Conservation (phyloP, 495 filamentous ascomycete genomes). For the Penicillium flavigenum region DNA sequence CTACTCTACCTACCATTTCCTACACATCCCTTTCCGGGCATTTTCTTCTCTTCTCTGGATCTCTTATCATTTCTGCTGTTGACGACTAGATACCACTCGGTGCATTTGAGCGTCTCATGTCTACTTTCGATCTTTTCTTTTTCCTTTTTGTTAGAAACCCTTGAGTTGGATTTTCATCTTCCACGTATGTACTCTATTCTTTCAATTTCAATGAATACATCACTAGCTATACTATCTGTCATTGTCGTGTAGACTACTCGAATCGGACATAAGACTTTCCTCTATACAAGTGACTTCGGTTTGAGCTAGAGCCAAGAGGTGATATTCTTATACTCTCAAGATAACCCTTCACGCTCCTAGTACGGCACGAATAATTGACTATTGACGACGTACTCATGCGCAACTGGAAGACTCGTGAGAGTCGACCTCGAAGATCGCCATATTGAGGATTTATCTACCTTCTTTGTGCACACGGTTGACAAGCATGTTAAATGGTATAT, state of each 20-base stretch:
- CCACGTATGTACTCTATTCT: slow-evolving; percentile 3
- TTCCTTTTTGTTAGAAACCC: background rate
- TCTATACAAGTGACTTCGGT: background rate
- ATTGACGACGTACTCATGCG: background rate
- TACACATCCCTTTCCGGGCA: background rate
- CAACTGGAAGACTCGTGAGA: background rate
- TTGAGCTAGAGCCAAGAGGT: background rate
- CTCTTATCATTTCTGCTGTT: slow-evolving; percentile 14
- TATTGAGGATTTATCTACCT: background rate
- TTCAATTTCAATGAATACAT: background rate
- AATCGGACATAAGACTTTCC: background rate
- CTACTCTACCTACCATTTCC: slow-evolving; percentile 6
- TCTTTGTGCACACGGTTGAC: background rate
- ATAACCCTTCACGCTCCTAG: background rate
- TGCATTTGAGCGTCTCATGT: slow-evolving; percentile 17
- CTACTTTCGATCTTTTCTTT: slow-evolving; percentile 5
- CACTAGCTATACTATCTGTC: background rate
- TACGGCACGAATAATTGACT: background rate
- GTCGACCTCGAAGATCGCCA: background rate
- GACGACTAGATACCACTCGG: slow-evolving; percentile 17
- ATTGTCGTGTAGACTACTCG: background rate
- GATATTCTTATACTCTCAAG: background rate
- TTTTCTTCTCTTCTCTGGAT: slow-evolving; percentile 5
- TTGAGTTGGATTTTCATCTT: background rate
- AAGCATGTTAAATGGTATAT: background rate